Evolutionary conservation across 2,329 filamentous ascomycete genomes (phyloP).

Genomic region (Thelonectria olida): DNA sequence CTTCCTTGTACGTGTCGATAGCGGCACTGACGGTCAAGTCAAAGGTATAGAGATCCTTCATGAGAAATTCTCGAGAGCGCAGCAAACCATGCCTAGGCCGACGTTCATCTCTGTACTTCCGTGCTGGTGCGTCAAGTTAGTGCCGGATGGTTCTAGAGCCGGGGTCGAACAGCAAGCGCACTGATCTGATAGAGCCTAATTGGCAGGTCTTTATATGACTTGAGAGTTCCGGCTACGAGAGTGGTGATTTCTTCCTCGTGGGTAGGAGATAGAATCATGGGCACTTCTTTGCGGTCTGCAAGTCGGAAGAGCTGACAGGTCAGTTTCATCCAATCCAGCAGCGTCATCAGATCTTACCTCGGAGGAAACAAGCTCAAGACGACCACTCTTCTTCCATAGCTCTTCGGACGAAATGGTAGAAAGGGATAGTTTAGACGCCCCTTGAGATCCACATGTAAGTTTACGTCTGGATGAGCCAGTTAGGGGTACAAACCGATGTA

Average conservation of each 20-base stretch:
- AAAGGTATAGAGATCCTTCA: conserved; percentile 99
- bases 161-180: conserved; percentile 41
- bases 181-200: conserved; percentile 90
- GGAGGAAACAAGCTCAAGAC: conserved; percentile 75
- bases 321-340: conserved; percentile 22
- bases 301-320: conserved; percentile 77
- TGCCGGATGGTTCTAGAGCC: too few relatives aligned
- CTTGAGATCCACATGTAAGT: conserved; percentile 40
- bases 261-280: conserved; percentile 86
- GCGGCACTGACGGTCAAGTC: conserved; percentile 75
- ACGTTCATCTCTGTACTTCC: conserved; percentile 94
- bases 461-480: background rate
- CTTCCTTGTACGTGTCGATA: conserved; percentile 79
- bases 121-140: conserved; percentile 59
- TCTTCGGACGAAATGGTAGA: conserved; percentile 87
- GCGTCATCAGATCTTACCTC: conserved; percentile 63
- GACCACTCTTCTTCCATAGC: conserved; percentile 85
- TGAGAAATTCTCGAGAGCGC: conserved; percentile 89
- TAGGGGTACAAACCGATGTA: conserved; percentile 63
- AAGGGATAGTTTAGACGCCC: conserved; percentile 84
- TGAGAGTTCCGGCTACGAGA: conserved; percentile 76
- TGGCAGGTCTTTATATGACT: conserved; percentile 88
- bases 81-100: conserved; percentile 89
- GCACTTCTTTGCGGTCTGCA: conserved; percentile 77
- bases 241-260: conserved; percentile 96